These are phyloP conservation scores for Talaromyces funiculosus DNA, from an alignment of 2,329 filamentous ascomycete species.

Conservation along the genomic window DNA sequence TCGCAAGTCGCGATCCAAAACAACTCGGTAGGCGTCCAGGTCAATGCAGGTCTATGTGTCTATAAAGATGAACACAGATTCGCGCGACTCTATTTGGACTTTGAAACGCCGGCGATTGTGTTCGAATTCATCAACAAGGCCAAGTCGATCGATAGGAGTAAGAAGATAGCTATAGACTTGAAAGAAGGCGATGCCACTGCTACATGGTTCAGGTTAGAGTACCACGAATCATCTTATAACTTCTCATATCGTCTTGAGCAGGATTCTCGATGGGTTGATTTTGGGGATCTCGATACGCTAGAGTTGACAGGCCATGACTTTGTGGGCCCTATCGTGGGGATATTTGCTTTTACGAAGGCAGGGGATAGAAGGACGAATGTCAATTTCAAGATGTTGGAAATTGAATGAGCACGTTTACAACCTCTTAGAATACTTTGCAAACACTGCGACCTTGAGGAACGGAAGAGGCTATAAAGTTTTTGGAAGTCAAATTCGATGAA, in stretches of 20 bases:
- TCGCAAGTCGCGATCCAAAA: conserved; percentile 12
- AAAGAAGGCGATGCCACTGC: neutral
- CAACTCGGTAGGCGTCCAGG: neutral
- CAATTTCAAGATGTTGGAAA: neutral
- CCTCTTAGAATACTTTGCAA: too few species aligned
- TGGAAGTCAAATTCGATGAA: too few species aligned
- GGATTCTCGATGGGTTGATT: conserved; percentile 8
- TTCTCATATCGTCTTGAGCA: conserved; percentile 5
- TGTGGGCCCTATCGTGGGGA: conserved; percentile 29
- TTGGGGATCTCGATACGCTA: conserved; percentile 21
- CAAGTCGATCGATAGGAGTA: conserved; percentile 15
- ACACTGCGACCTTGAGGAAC: too few species aligned
- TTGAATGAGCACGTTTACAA: conserved; percentile 1
- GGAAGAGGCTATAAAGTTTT: too few species aligned
- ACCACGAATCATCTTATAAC: neutral
- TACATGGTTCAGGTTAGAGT: neutral
- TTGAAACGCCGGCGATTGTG: neutral
- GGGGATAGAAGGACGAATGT: neutral
- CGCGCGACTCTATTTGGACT: conserved; percentile 19
- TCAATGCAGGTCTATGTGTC: conserved; percentile 16
- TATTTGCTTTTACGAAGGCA: conserved; percentile 19
- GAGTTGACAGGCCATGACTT: conserved; percentile 31
- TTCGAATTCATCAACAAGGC: conserved; percentile 19
- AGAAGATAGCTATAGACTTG: conserved; percentile 9
- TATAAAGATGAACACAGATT: conserved; percentile 25